Evolutionary conservation across 2,329 filamentous ascomycete species (phyloP), one percentile per base, ranked within the genome.

Genomic region (Colletotrichum cordylinicola): DNA sequence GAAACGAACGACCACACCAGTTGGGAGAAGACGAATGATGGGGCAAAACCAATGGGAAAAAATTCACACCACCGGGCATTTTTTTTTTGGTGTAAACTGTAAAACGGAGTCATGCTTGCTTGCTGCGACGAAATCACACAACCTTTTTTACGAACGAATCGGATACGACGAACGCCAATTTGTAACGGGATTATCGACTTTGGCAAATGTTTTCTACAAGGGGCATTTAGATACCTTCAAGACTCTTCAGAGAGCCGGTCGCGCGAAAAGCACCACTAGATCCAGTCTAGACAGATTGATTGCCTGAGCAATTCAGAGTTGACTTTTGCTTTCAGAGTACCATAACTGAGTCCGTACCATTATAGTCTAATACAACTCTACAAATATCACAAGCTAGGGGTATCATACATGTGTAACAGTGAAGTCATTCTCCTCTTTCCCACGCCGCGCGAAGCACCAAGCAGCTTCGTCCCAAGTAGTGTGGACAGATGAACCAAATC

Each of bases 201-300:
- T 60, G 70, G 70, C 64, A 56, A 55, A 73, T 69, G 56, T 60
- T 74, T 76, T 75, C 66, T 65, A 61, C 29, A 66, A 37, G 58
- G 58, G 29, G 60, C 70, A 69, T 24, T 65, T 70, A 75, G 72
- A 76, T 56, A 76, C 66, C 39, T 75, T 69, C 12, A 69, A 75
- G 75, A 68, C 73, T 77, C 75, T 74, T 48, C 75, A 77, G 72
- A 74, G 75, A 77, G 75, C 73, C 60, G 75, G 72, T 33, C 72
- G 65, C 61, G 33, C 58, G 58, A 37, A 61, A 75, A 67, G 58
- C 33, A 48, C 60, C 66, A 48, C 66, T 71, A 76, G 71, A 75
- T 75, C 60, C 74, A 71, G 35, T 62, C 71, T 66, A 76, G 24
- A 15, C 52, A 75, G 60, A 64, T 76, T 67, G 66, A 56, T 64